These are phyloP conservation scores for Yamadazyma spencermartinsiae DNA, from an alignment of 1,139 yeast genomes.

Conservation along the genomic window DNA sequence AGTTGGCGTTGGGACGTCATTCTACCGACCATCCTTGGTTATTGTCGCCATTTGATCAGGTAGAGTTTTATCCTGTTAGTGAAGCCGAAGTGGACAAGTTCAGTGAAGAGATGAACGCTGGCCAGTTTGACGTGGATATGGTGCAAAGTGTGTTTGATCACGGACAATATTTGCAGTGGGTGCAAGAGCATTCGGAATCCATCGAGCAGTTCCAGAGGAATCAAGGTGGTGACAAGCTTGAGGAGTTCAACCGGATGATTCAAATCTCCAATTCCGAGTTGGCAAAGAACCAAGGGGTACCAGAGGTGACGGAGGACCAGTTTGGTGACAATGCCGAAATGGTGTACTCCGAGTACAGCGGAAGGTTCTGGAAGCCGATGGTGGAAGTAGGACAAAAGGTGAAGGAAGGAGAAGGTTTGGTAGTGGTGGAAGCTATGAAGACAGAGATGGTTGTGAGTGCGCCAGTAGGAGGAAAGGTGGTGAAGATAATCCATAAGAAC, in stretches of 20 bases:
- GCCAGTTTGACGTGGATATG: constrained; percentile 73
- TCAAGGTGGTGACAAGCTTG: constrained; percentile 79
- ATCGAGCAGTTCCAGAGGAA: constrained; percentile 67
- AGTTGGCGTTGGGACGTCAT: constrained; percentile 72
- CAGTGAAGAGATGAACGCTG: constrained; percentile 77
- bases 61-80: constrained; percentile 87
- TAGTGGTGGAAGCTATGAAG: constrained; percentile 97
- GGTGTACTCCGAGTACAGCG: constrained; percentile 92
- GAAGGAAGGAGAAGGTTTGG: constrained; percentile 70
- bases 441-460: constrained; percentile 91
- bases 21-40: constrained; percentile 77
- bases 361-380: constrained; percentile 93
- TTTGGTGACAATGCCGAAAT: constrained; percentile 76
- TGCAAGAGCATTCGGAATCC: constrained; percentile 67
- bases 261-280: constrained; percentile 82
- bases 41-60: constrained; percentile 86
- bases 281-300: constrained; percentile 46
- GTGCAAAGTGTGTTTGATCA: constrained; percentile 82
- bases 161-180: constrained; percentile 74
- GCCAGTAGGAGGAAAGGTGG: constrained; percentile 71
- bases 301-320: constrained; percentile 42
- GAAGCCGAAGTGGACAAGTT: constrained; percentile 76
- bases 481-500: constrained; percentile 72
- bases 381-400: constrained; percentile 81
- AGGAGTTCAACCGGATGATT: constrained; percentile 79